Conservation (phyloP, 1,284 basidiomycete species). For the Ganoderma resinaceum region DNA sequence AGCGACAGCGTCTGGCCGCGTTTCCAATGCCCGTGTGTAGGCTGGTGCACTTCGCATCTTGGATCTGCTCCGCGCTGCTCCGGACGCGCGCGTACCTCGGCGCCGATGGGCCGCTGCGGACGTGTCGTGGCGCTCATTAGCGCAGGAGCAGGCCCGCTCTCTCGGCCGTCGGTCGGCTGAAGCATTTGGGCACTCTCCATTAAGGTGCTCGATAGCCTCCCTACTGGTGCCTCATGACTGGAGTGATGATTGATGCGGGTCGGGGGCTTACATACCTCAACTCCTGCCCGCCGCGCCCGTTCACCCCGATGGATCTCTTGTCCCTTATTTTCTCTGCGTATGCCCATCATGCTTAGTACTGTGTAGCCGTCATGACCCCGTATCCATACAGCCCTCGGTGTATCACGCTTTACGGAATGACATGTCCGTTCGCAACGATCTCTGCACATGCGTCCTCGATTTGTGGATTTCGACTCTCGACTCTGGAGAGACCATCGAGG, state of each 20-base stretch:
- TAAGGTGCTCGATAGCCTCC: slow-evolving; percentile 14
- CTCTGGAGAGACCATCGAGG: neutral
- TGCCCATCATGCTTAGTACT: slow-evolving; percentile 10
- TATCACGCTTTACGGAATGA: slow-evolving; percentile 13
- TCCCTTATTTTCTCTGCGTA: slow-evolving; percentile 4
- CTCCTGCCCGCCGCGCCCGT: slow-evolving; percentile 21
- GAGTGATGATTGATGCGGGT: slow-evolving; percentile 25
- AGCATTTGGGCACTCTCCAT: slow-evolving; percentile 2
- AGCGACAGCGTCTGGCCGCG: slow-evolving; percentile 20
- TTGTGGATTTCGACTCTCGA: neutral
- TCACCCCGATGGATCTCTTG: slow-evolving; percentile 23
- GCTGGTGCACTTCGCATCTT: slow-evolving; percentile 31
- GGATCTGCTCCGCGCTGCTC: slow-evolving; percentile 30
- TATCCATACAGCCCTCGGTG: slow-evolving; percentile 9
- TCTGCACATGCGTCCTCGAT: slow-evolving; percentile 3
- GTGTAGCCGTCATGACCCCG: slow-evolving; percentile 14
- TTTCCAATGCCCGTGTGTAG: slow-evolving; percentile 12
- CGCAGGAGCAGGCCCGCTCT: slow-evolving; percentile 11
- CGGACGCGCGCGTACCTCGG: slow-evolving; percentile 24
- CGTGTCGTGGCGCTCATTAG: slow-evolving; percentile 25
- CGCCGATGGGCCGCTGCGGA: slow-evolving; percentile 28
- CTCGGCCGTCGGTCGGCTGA: neutral
- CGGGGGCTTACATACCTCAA: slow-evolving; percentile 19
- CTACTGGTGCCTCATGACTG: slow-evolving; percentile 22
- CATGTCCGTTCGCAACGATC: slow-evolving; percentile 2